Evolutionary conservation across 495 filamentous ascomycete genomes (phyloP).

Genomic region (Tuber brumale): DNA sequence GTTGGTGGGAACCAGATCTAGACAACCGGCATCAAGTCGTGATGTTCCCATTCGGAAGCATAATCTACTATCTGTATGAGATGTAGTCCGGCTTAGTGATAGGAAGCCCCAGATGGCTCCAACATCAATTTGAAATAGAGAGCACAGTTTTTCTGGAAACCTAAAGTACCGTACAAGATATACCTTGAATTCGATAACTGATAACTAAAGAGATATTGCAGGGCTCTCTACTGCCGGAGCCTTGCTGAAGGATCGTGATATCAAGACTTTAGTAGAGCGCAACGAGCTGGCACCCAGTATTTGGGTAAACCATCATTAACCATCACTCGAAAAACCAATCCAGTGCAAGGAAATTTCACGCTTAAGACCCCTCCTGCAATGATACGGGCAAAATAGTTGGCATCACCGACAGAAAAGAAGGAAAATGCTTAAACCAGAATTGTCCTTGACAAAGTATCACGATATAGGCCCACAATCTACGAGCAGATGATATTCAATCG

Average conservation of each 20-base stretch:
- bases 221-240: neutral
- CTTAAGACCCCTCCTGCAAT: neutral
- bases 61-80: too few species aligned
- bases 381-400: neutral
- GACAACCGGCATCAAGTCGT: neutral
- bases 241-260: neutral
- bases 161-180: neutral
- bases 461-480: slow-evolving; percentile 1
- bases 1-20: neutral
- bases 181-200: neutral
- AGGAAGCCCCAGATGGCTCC: too few species aligned
- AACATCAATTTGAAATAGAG: too few species aligned
- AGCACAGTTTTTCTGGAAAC: too few species aligned
- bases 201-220: neutral
- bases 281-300: neutral
- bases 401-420: neutral
- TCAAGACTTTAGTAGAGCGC: neutral
- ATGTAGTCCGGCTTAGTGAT: too few species aligned
- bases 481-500: slow-evolving; percentile 34
- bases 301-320: neutral
- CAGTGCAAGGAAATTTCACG: neutral
- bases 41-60: too few species aligned
- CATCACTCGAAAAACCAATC: neutral
- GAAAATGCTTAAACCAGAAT: neutral
- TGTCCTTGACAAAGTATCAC: neutral